Percentiles rank a stretch among this genome's conserved stretches.
These are phyloP conservation scores for Picea glauca DNA, from an alignment of 75 land plant species.

Conservation along the genomic window DNA sequence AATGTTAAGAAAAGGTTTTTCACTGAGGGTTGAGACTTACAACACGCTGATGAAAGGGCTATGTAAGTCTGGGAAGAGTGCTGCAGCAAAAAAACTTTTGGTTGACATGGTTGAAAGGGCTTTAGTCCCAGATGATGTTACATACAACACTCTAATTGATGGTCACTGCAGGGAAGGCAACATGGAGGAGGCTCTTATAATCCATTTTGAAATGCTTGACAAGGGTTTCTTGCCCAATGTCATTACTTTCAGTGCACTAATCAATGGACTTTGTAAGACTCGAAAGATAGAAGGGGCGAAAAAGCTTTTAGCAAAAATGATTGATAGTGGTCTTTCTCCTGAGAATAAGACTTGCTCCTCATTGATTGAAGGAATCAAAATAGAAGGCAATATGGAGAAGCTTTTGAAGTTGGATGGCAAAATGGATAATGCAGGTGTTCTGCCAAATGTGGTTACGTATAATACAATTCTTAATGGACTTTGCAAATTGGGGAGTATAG, in stretches of 20 bases:
- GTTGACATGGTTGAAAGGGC: conserved; percentile 32
- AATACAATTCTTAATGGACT: conserved; percentile 51
- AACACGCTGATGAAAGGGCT: conserved; percentile 48
- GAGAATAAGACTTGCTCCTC: conserved; percentile 3
- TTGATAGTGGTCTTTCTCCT: conserved; percentile 20
- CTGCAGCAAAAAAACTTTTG: conserved; percentile 47
- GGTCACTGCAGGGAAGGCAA: conserved; percentile 59
- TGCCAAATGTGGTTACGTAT: conserved; percentile 37
- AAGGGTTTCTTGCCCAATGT: conserved; percentile 50
- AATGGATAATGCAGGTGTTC: conserved; percentile 2
- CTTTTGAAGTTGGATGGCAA: conserved; percentile 25
- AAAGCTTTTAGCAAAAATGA: conserved; percentile 37
- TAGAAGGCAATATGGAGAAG: conserved; percentile 15
- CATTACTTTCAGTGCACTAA: conserved; percentile 37
- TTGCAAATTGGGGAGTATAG: conserved; percentile 39
- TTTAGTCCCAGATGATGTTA: conserved; percentile 10
- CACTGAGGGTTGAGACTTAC: conserved; percentile 39
- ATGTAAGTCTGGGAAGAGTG: conserved; percentile 35
- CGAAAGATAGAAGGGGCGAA: conserved; percentile 50
- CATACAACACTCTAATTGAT: conserved; percentile 39
- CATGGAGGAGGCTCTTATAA: conserved; percentile 37
- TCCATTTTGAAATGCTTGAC: conserved; percentile 47
- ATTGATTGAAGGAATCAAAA: conserved; percentile 6
- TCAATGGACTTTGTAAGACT: conserved; percentile 40
- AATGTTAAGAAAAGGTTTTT: conserved; percentile 43